Conservation (phyloP, 768 basidiomycete species). For the Lanmaoa rubissima region DNA sequence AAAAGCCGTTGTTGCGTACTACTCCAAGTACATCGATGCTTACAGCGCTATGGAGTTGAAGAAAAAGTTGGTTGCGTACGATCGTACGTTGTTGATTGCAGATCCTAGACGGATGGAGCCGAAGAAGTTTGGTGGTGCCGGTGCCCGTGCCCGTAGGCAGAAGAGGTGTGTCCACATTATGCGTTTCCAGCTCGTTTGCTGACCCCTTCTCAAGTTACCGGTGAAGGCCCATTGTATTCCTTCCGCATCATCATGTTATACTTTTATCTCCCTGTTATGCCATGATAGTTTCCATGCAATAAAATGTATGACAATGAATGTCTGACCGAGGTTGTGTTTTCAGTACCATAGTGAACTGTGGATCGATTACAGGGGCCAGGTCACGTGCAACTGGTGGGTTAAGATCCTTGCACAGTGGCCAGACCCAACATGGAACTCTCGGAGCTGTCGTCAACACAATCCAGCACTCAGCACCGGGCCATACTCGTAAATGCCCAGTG, state of each 20-base stretch:
- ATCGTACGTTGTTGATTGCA: constrained; percentile 85
- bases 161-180: constrained; percentile 61
- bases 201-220: constrained; percentile 61
- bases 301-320: constrained; percentile 22
- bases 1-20: constrained; percentile 97
- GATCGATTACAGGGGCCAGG: neutral
- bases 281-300: constrained; percentile 37
- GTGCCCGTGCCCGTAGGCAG: constrained; percentile 98
- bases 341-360: no score
- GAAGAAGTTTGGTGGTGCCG: constrained; percentile 98
- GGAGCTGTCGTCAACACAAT: constrained; percentile 15
- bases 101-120: constrained; percentile 98
- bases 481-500: constrained; percentile 43
- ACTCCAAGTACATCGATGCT: constrained; percentile 98
- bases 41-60: constrained; percentile 96
- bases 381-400: constrained; percentile 10
- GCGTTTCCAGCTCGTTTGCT: constrained; percentile 7
- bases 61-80: constrained; percentile 96
- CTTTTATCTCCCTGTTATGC: constrained; percentile 37
- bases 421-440: constrained; percentile 21
- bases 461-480: constrained; percentile 12
- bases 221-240: constrained; percentile 33
- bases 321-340: neutral
- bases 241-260: constrained; percentile 46
- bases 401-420: neutral